These are phyloP conservation scores for Suillus fuscotomentosus DNA, from an alignment of 768 basidiomycete genomes.

Conservation along the genomic window DNA sequence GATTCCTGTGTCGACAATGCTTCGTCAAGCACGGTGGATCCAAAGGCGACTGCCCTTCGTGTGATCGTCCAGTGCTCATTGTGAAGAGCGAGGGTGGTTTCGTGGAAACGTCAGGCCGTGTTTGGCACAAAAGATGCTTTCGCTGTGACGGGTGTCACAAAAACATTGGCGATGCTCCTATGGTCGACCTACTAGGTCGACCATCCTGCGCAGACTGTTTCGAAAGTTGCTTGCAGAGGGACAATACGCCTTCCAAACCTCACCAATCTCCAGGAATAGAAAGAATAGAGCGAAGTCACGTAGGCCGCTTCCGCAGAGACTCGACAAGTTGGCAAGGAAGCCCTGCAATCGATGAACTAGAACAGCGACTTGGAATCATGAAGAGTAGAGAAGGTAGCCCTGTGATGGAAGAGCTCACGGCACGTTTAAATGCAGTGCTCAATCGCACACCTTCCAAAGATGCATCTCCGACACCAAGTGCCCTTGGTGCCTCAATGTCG, in stretches of 20 bases:
- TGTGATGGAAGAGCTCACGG: conserved; percentile 48
- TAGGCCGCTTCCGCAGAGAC: conserved; percentile 45
- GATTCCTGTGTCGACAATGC: conserved; percentile 75
- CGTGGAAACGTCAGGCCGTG: conserved; percentile 63
- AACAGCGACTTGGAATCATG: conserved; percentile 56
- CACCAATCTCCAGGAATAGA: conserved; percentile 33
- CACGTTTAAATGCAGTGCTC: conserved; percentile 40
- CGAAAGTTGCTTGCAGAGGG: conserved; percentile 66
- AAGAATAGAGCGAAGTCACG: conserved; percentile 35
- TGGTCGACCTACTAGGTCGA: conserved; percentile 80
- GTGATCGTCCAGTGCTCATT: conserved; percentile 68
- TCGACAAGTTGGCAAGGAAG: conserved; percentile 49
- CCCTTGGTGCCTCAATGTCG: conserved; percentile 15
- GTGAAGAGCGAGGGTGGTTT: conserved; percentile 78
- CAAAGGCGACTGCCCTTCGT: conserved; percentile 68
- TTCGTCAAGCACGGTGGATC: conserved; percentile 73
- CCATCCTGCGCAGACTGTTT: conserved; percentile 83
- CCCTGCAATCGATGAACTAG: conserved; percentile 63
- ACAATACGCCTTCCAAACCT: conserved; percentile 38
- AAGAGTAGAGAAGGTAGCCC: conserved; percentile 57
- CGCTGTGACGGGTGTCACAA: conserved; percentile 70
- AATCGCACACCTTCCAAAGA: conserved; percentile 32
- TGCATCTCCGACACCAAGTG: conserved; percentile 21
- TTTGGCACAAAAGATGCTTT: conserved; percentile 86
- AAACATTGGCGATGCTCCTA: conserved; percentile 69